These are phyloP conservation scores for Handroanthus guayacan DNA, from an alignment of 257 asterid species.

Conservation along the genomic window DNA sequence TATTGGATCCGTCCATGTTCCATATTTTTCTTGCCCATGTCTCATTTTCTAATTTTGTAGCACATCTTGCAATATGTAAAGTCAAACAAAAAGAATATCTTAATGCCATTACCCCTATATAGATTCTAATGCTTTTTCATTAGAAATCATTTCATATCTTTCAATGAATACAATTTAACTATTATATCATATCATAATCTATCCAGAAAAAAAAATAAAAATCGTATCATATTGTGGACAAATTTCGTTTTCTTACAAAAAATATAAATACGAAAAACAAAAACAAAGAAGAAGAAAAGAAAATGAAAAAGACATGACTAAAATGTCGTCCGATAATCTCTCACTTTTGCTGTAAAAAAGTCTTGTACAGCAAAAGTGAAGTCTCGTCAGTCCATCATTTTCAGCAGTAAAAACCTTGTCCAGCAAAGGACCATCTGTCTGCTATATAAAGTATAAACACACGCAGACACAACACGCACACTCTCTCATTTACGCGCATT, in stretches of 20 bases:
- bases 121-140: not conserved
- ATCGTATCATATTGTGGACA: not conserved
- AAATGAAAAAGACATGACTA: slow-evolving; percentile 35
- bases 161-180: not conserved
- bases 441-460: slow-evolving; percentile 27
- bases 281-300: not conserved
- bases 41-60: not conserved
- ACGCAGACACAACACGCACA: not conserved
- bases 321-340: not conserved
- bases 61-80: not conserved
- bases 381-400: not conserved
- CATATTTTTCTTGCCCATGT: not conserved
- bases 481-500: slow-evolving; percentile 34
- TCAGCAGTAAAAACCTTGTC: slow-evolving; percentile 17
- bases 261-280: too few species aligned
- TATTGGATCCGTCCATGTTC: not conserved
- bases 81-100: too few species aligned
- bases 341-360: slow-evolving; percentile 4
- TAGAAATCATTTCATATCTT: not conserved
- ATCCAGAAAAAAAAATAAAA: too few species aligned
- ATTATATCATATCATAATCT: not conserved
- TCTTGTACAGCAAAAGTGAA: slow-evolving; percentile 30
- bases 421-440: slow-evolving; percentile 41
- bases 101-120: not conserved
- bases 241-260: not conserved